These are phyloP conservation scores for Inga leiocalycina DNA, from an alignment of 306 rosid species.

Conservation along the genomic window DNA sequence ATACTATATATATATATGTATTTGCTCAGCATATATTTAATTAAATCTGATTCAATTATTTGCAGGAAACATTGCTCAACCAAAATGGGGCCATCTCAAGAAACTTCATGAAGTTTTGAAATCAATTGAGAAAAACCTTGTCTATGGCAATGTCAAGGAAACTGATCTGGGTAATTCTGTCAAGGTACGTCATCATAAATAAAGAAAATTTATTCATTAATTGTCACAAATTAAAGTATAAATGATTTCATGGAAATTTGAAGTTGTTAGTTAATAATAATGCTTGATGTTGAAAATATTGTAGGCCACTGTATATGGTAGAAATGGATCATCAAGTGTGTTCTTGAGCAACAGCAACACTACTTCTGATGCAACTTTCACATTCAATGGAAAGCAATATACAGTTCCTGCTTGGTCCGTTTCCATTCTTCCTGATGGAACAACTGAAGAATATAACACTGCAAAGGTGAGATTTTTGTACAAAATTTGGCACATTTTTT, in stretches of 20 bases:
- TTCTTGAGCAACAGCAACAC: slow-evolving; percentile 52
- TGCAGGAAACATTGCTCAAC: slow-evolving; percentile 1
- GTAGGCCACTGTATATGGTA: slow-evolving; percentile 49
- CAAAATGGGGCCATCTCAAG: slow-evolving; percentile 10
- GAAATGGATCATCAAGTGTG: slow-evolving; percentile 45
- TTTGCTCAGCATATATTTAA: background rate
- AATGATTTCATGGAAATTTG: background rate
- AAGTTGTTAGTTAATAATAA: background rate
- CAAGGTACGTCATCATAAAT: background rate
- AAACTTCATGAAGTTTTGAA: background rate
- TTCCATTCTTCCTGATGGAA: slow-evolving; percentile 56
- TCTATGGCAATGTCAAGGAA: background rate
- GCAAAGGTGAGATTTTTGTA: slow-evolving; percentile 42
- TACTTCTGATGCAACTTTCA: slow-evolving; percentile 47
- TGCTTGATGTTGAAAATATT: background rate
- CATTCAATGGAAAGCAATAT: slow-evolving; percentile 31
- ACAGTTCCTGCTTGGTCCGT: slow-evolving; percentile 72
- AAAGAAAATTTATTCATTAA: background rate
- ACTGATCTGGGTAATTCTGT: background rate
- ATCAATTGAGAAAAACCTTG: background rate
- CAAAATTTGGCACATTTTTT: background rate
- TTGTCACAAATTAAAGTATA: background rate
- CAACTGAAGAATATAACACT: slow-evolving; percentile 52
- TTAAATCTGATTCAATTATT: background rate
- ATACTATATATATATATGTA: background rate